These are phyloP conservation scores for Rugonectria rugulosa DNA, from an alignment of 2,329 filamentous ascomycete genomes.

Conservation along the genomic window DNA sequence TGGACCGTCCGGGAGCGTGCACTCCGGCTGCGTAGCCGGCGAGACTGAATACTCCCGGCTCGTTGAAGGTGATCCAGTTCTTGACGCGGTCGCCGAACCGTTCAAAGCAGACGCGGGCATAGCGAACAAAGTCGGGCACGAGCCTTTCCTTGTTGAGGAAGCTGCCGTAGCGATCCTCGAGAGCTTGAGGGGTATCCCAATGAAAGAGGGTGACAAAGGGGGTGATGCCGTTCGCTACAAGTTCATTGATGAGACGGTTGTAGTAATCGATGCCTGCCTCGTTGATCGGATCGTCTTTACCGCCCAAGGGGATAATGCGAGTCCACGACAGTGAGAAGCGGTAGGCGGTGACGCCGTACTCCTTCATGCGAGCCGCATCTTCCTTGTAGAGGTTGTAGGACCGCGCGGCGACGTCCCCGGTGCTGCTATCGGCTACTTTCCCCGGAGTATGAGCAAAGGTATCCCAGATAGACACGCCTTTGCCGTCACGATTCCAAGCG, in stretches of 20 bases:
- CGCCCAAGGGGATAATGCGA: slow-evolving; percentile 69
- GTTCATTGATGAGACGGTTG: slow-evolving; percentile 65
- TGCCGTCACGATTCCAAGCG: slow-evolving; percentile 51
- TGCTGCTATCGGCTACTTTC: slow-evolving; percentile 49
- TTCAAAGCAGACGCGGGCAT: slow-evolving; percentile 34
- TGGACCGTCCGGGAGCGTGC: slow-evolving; percentile 29
- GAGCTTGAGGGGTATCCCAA: slow-evolving; percentile 64
- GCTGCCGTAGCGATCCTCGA: slow-evolving; percentile 33
- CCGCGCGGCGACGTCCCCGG: slow-evolving; percentile 47
- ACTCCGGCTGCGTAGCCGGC: slow-evolving; percentile 33
- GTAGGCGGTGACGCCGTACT: slow-evolving; percentile 66
- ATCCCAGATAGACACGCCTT: slow-evolving; percentile 52
- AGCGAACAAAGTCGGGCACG: slow-evolving; percentile 33
- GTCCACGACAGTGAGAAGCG: slow-evolving; percentile 72
- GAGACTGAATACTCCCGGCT: slow-evolving; percentile 28
- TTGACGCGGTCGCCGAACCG: slow-evolving; percentile 33
- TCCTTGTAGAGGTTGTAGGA: slow-evolving; percentile 53
- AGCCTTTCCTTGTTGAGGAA: slow-evolving; percentile 31
- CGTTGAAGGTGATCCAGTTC: slow-evolving; percentile 36
- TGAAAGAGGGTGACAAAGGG: slow-evolving; percentile 71
- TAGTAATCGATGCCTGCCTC: slow-evolving; percentile 67
- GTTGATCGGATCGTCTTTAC: slow-evolving; percentile 68
- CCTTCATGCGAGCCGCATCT: slow-evolving; percentile 63
- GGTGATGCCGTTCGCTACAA: slow-evolving; percentile 60
- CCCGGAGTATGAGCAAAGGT: slow-evolving; percentile 48